Evolutionary conservation across 2,329 filamentous ascomycete species (phyloP), one percentile per base, ranked within the genome.

Genomic region (Phialophora tarda): DNA sequence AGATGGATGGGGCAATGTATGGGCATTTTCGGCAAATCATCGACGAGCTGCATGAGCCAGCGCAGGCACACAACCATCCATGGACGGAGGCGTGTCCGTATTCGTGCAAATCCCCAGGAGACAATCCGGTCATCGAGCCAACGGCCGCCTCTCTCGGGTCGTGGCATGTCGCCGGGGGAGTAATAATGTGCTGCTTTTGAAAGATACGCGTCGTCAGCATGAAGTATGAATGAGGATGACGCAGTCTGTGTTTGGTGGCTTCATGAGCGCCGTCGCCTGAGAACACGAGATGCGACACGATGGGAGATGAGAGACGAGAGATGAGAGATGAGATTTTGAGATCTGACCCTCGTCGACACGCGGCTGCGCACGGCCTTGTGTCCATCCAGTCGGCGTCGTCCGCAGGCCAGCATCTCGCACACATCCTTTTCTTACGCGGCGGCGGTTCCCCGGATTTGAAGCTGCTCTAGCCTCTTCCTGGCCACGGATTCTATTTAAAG

Each of bases 101-200:
- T 55, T 12, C 24, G 53, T 17, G 5, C n/a, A 8, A 17, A 28
- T 26, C 14, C 14, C 17, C 21, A 61, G 59, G 59, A 24, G 28
- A 61, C 30, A 53, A 28, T 10, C 48, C 59, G 59, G 59, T 61
- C 59, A 61, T 54, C 59, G 55, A 58, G 34, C 34, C 53, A 55
- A 32, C 24, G 10, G 24, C 14, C 53, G 5, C 53, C 53, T 32
- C 53, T 21, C 26, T 7, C 50, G 5, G n/a, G 26, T 53, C 50
- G 50, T 14, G 5, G 10, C 24, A 26, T 14, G 12, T 53, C 50
- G 23, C 24, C 23, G n/a, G 17, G 3, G 24, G 28, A 17, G 12
- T 5, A 10, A 21, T 1, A 17, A 44, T 17, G 38, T 44, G 14
- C 14, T 44, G 38, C 17, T 44, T 12, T 44, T n/a, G 38, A n/a